Percentiles rank a stretch among this genome's conserved stretches.
These are phyloP conservation scores for Cladosporium phlei DNA, from an alignment of 2,329 filamentous ascomycete species.

Conservation along the genomic window DNA sequence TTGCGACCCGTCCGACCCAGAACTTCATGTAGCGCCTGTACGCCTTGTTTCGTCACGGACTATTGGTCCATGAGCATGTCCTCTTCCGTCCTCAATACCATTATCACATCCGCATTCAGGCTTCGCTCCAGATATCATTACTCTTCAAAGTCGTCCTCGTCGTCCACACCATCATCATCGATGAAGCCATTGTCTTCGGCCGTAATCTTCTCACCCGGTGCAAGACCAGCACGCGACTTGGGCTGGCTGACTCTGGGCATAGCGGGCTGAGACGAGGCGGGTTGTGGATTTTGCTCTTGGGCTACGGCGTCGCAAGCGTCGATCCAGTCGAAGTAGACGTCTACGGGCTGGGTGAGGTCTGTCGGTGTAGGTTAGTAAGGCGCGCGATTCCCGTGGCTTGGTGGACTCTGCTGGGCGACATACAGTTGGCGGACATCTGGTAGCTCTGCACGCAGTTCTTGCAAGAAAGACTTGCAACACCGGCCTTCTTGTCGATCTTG, in stretches of 20 bases:
- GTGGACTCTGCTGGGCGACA: background rate
- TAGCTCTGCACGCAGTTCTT: slow-evolving; percentile 92
- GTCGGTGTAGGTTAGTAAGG: background rate
- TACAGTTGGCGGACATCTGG: slow-evolving; percentile 75
- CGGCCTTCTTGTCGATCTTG: slow-evolving; percentile 89
- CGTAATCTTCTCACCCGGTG: slow-evolving; percentile 28
- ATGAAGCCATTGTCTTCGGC: slow-evolving; percentile 33
- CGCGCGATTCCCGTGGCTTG: background rate
- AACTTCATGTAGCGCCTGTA: background rate
- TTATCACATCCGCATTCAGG: background rate
- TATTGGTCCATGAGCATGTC: background rate
- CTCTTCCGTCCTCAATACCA: background rate
- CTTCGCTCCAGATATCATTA: background rate
- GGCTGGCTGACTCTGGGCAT: slow-evolving; percentile 6
- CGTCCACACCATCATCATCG: slow-evolving; percentile 32
- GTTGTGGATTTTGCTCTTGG: slow-evolving; percentile 51
- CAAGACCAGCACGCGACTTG: slow-evolving; percentile 18
- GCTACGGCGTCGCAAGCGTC: slow-evolving; percentile 80
- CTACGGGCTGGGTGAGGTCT: slow-evolving; percentile 87
- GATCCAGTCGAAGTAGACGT: slow-evolving; percentile 98
- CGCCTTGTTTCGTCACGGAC: background rate
- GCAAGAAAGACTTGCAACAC: slow-evolving; percentile 79
- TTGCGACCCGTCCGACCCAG: background rate
- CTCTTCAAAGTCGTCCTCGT: slow-evolving; percentile 30
- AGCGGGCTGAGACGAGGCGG: slow-evolving; percentile 15